Conservation (phyloP, 495 filamentous ascomycete genomes). For the Aspergillus saccharolyticus region DNA sequence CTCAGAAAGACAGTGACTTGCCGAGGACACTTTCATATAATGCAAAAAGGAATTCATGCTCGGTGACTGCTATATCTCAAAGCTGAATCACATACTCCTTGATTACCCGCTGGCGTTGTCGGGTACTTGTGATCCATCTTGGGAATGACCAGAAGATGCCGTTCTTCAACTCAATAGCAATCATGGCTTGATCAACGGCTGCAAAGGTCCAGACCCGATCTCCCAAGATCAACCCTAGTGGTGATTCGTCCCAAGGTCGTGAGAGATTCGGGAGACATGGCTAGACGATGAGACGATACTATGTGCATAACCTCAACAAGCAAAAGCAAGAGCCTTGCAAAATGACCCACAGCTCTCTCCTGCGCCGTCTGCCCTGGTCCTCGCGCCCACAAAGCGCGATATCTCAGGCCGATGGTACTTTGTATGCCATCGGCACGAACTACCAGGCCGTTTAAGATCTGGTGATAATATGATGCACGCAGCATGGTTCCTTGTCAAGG, state of each 20-base stretch:
- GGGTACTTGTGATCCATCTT: neutral
- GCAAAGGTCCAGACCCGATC: constrained; percentile 3
- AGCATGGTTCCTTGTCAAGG: neutral
- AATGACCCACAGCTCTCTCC: constrained; percentile 10
- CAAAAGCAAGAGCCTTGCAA: neutral
- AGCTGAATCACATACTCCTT: neutral
- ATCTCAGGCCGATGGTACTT: constrained; percentile 17
- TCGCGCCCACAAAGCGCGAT: constrained; percentile 18
- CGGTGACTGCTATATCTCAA: neutral
- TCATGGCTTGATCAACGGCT: neutral
- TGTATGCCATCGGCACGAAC: constrained; percentile 6
- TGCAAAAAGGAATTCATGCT: neutral
- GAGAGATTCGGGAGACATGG: constrained; percentile 14
- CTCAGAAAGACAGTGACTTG: neutral
- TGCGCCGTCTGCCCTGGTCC: neutral
- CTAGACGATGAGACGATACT: constrained; percentile 16
- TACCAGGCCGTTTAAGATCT: neutral
- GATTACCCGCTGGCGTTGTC: neutral
- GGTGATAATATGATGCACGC: neutral
- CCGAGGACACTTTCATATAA: neutral
- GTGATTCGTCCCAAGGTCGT: constrained; percentile 14
- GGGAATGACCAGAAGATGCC: neutral
- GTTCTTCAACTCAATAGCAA: neutral
- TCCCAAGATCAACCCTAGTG: constrained; percentile 7
- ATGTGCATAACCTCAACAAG: constrained; percentile 8